Base-by-base conservation (phyloP, 306 rosid genomes). In the Nissolia schottii region DNA sequence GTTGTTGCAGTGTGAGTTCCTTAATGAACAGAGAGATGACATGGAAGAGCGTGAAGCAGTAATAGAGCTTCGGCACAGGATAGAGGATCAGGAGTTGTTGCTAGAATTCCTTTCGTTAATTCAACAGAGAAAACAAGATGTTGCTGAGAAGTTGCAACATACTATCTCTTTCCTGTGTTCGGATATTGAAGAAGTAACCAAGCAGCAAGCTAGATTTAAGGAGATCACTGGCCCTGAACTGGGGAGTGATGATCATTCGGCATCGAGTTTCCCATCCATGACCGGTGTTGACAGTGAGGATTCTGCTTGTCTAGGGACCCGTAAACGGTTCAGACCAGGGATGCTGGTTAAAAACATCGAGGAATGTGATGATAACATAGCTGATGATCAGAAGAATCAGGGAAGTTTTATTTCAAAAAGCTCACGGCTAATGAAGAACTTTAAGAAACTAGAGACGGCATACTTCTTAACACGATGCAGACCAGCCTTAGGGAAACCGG, bases 21-120 rank as follows among this genome's bases (percentile, higher is more conserved):
- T 95, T 46, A 91, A 85, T 70, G 88, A 91, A 72, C 89, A 90
- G 24, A 83, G 91, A 81, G 96, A 88, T 77, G 87, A 91, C 28
- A 73, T 89, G 70, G 92, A 79, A 82, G 96, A 95, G 61, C 92
- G 96, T 16, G 97, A 95, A 81, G 97, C 92, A 20, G 97, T 93
- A 3, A 69, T 86, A 76, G 89, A 91, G 75, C 97, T 95, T 27
- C 74, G 93, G 67, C 87, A 91, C 79, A 85, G 73, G 79, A 79
- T 91, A 71, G 96, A 88, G 78, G 96, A 95, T 78, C 88, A 91
- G 76, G 99, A 91, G 53, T 79, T 95, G 75, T 77, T 95, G 71
- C 88, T 91, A 34, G 97, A 95, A 73, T 95, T 91, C 68, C 96
- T 95, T 69, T 66, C 84, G 79, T 88, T 85, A 69, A 77, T 86